Evolutionary conservation across 805 yeast genomes (phyloP), one percentile per base, ranked within the genome.

Genomic region (Blastobotrys robertii): DNA sequence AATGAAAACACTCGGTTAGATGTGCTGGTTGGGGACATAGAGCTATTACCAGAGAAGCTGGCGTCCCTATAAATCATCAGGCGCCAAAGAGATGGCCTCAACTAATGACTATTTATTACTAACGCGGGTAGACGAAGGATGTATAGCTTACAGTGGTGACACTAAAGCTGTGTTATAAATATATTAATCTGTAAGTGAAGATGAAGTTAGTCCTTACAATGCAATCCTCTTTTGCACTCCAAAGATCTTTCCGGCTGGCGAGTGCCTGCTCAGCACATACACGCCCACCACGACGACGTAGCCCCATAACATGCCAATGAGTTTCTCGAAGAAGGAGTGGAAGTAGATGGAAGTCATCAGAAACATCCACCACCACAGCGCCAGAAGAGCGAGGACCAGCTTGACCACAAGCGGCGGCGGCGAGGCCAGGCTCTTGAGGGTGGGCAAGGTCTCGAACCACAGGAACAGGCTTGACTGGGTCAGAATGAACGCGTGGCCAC

Each of bases 401-500:
- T 63, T 55, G 38, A 12, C 44, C 2, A 30, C 29, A 12, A 34
- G 33, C 39, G 43, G 38, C 16, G 25, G 12, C 10, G 42, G 32
- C 36, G 30, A 8, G n/a, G 22, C 15, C 8, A 9, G 14, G 8
- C 12, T 12, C 11, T 33, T 12, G 29, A 59, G 34, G 42, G 58
- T 52, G 47, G 74, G 77, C 15, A 68, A 46, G 6, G 76, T 57
- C 57, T 88, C 96, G 44, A 77, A 76, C 55, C 83, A 67, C 50
- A 90, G 55, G 44, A 82, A 73, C 43, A 81, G 57, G 28, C 81
- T 73, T 7, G 84, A 70, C 45, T 81, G 82, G 4, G 81, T 72
- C 37, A 90, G 65, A 34, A 92, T 59, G 53, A 88, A 92, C 1
- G 85, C 81, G 58, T 92, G 98, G 0, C 98, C 98, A 47, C 90